These are phyloP conservation scores for Dictyostelium firmibasis DNA, from an alignment of 78 protist species.

Conservation along the genomic window DNA sequence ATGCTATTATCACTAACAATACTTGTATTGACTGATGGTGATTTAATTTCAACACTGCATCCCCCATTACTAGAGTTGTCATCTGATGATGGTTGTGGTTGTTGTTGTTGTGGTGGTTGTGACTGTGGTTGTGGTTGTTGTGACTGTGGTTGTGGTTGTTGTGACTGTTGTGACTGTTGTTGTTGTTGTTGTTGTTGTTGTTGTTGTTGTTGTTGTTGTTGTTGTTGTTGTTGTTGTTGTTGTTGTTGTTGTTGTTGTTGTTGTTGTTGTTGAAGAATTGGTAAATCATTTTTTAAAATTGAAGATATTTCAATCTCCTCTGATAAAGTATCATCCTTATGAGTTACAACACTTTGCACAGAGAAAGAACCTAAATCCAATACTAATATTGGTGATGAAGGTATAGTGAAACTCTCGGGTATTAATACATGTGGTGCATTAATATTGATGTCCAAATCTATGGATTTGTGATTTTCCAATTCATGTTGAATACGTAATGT, in stretches of 20 bases:
- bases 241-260: neutral
- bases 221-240: neutral
- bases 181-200: neutral
- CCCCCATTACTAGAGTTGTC: neutral
- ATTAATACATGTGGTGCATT: slow-evolving; percentile 66
- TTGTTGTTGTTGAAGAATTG: neutral
- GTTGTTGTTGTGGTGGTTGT: neutral
- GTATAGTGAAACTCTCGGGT: slow-evolving; percentile 38
- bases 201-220: neutral
- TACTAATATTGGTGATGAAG: slow-evolving; percentile 36
- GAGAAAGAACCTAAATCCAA: slow-evolving; percentile 72
- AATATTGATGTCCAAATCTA: slow-evolving; percentile 73
- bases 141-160: neutral
- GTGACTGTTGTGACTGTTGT: neutral
- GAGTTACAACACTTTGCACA: slow-evolving; percentile 1
- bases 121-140: neutral
- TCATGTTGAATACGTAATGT: slow-evolving; percentile 73
- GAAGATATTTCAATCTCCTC: neutral
- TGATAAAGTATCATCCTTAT: neutral
- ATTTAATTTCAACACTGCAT: neutral
- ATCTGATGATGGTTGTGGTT: neutral
- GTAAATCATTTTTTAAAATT: neutral
- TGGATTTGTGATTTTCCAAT: slow-evolving; percentile 59
- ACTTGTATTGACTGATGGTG: neutral
- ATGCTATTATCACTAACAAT: neutral